Evolutionary conservation across 116 monocot species (phyloP).

Genomic region (Trichopus zeylanicus): DNA sequence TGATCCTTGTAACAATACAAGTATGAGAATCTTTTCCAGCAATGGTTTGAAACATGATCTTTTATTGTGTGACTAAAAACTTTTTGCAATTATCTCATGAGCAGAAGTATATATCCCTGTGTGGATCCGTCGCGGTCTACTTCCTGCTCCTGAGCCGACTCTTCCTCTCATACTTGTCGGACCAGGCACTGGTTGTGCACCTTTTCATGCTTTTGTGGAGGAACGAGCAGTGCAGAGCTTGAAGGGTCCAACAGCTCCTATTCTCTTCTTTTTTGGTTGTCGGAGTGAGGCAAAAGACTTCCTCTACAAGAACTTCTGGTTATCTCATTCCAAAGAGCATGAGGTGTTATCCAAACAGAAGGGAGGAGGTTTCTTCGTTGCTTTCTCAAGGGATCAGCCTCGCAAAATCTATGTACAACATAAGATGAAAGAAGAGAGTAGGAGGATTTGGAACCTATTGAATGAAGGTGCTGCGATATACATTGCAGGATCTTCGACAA

Average conservation of each 20-base stretch:
- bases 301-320: slow-evolving; percentile 59
- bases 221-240: slow-evolving; percentile 44
- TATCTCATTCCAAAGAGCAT: slow-evolving; percentile 29
- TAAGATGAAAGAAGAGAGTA: slow-evolving; percentile 81
- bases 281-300: slow-evolving; percentile 56
- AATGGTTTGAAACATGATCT: too few species aligned
- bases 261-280: slow-evolving; percentile 95
- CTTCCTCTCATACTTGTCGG: slow-evolving; percentile 92
- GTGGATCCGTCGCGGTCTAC: slow-evolving; percentile 59
- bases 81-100: background rate
- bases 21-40: slow-evolving; percentile 9
- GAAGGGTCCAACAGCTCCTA: slow-evolving; percentile 31
- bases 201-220: slow-evolving; percentile 82
- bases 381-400: slow-evolving; percentile 84
- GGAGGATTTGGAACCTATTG: slow-evolving; percentile 58
- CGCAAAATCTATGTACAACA: slow-evolving; percentile 84
- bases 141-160: slow-evolving; percentile 61
- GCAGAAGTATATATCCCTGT: slow-evolving; percentile 58
- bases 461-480: slow-evolving; percentile 59
- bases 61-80: too few species aligned
- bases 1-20: slow-evolving; percentile 38
- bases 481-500: slow-evolving; percentile 89
- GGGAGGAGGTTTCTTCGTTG: slow-evolving; percentile 85
- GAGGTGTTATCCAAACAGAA: slow-evolving; percentile 55
- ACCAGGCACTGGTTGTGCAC: slow-evolving; percentile 91